Base-by-base conservation (phyloP, 2,329 filamentous ascomycete genomes). In the Periconia sp. region DNA sequence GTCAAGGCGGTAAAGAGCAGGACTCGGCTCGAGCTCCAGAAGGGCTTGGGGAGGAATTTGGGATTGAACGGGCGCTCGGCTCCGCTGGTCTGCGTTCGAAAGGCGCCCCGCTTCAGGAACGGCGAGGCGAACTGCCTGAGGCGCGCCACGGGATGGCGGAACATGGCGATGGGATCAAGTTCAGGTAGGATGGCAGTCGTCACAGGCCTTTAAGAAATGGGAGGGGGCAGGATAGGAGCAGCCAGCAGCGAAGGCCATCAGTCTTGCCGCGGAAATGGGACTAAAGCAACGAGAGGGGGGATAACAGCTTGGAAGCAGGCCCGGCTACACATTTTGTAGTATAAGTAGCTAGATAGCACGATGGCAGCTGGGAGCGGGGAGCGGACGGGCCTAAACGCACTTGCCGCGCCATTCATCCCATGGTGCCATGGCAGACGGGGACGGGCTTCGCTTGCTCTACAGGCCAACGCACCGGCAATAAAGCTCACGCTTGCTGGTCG, bases 1-100 rank as follows among this genome's bases (percentile, higher is more conserved):
- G 78, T 76, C 35, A 79, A 73, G 19, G 73, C 72, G 34, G 77
- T 73, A 33, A 78, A 64, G 12, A 80, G 61, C 2, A 80, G 46
- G 4, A 75, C 77, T 30, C 74, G 70, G 13, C 71, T 65, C 2
- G 76, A 75, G 2, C 72, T 76, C 78, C 74, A 77, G 46, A 77
- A 77, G 1, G 65, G 55, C 25, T 54, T 62, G 25, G 56, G 61
- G 12, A 50, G 35, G 28, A 42, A 36, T 17, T 40, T 50, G 16
- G 56, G 32, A 38, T 46, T 61, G 43, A 54, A 46, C n/a, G 46
- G 39, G 12, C 56, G 54, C 29, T 61, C 61, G 42, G 56, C 44
- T 56, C 57, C 53, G 40, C 52, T 58, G 26, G 52, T 54, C 42
- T 57, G 61, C 34, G 56, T 43, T 41, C 64, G 59, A 28, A 50